phyloP scores from a whole-genome alignment of 2,329 filamentous ascomycete species.

The Helminthosporium solani region DNA sequence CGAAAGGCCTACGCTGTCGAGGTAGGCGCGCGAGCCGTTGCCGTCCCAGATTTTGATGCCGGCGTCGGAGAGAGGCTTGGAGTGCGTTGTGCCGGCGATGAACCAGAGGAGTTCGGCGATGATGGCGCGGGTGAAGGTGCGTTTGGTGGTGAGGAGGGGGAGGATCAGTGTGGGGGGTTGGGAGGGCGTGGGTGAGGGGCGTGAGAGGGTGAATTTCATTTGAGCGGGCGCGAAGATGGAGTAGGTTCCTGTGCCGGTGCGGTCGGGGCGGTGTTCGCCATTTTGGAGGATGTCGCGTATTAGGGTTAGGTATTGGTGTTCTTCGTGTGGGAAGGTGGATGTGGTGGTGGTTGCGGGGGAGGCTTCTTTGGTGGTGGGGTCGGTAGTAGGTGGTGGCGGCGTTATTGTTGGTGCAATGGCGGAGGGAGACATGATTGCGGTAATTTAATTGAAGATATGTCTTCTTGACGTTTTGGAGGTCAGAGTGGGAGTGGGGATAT shows the following conservation, averaged over 20 bases:
- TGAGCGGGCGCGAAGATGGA: conserved; percentile 86
- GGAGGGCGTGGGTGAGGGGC: conserved; percentile 44
- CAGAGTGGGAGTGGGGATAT: not conserved
- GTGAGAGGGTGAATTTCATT: conserved; percentile 81
- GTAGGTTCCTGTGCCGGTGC: conserved; percentile 89
- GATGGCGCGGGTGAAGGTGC: conserved; percentile 88
- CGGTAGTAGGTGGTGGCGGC: conserved; percentile 15
- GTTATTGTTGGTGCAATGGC: conserved; percentile 27
- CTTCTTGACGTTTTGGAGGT: not conserved
- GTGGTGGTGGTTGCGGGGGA: conserved; percentile 10
- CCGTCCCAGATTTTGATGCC: conserved; percentile 98
- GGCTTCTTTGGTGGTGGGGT: conserved; percentile 16
- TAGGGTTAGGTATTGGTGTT: conserved; percentile 89
- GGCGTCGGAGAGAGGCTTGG: conserved; percentile 69
- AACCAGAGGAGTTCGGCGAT: conserved; percentile 97
- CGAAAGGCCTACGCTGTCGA: conserved; percentile 78
- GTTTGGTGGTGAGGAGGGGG: conserved; percentile 94
- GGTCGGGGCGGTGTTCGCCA: conserved; percentile 87
- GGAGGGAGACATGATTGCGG: conserved; percentile 28
- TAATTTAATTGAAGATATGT: not conserved
- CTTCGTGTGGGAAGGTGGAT: conserved; percentile 63
- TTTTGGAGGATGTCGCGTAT: conserved; percentile 78
- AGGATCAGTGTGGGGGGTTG: conserved; percentile 62
- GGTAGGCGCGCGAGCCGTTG: conserved; percentile 86
- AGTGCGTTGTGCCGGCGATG: conserved; percentile 79